phyloP scores from a whole-genome alignment of 2,329 filamentous ascomycete species.

The Chaetomium strumarium region DNA sequence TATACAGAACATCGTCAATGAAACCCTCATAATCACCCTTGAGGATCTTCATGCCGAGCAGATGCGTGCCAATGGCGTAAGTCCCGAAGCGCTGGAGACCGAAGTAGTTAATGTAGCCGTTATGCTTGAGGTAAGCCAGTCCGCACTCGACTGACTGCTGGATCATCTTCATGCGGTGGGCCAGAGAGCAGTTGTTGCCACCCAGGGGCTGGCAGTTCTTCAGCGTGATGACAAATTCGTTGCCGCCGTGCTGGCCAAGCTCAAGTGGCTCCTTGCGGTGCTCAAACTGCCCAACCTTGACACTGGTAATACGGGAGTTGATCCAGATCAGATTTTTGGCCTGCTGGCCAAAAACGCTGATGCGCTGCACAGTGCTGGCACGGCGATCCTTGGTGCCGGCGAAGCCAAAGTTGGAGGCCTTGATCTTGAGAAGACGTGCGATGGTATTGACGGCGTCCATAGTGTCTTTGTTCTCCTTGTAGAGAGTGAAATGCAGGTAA shows the following conservation, averaged over 20 bases:
- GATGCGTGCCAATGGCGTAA: constrained; percentile 77
- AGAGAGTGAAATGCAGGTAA: constrained; percentile 84
- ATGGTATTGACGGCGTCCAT: constrained; percentile 84
- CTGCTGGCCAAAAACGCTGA: constrained; percentile 54
- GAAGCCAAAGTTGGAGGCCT: constrained; percentile 64
- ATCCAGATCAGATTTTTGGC: constrained; percentile 58
- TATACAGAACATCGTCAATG: constrained; percentile 69
- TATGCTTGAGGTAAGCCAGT: constrained; percentile 59
- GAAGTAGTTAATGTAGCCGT: constrained; percentile 96
- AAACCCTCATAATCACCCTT: constrained; percentile 75
- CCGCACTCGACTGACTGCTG: constrained; percentile 50
- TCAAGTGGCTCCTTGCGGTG: constrained; percentile 67
- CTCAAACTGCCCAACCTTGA: constrained; percentile 71
- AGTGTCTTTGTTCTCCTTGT: constrained; percentile 96
- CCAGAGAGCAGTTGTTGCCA: constrained; percentile 38
- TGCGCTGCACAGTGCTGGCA: constrained; percentile 77
- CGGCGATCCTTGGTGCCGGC: constrained; percentile 89
- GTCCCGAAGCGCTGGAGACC: constrained; percentile 96
- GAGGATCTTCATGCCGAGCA: constrained; percentile 77
- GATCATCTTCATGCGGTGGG: constrained; percentile 39
- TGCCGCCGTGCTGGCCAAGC: constrained; percentile 78
- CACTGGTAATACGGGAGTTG: constrained; percentile 57
- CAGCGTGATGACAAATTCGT: constrained; percentile 88
- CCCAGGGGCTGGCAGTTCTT: constrained; percentile 68
- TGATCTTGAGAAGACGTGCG: constrained; percentile 66